Evolutionary conservation across 2,329 filamentous ascomycete genomes (phyloP).

Genomic region (Pestalotiopsis sp.): DNA sequence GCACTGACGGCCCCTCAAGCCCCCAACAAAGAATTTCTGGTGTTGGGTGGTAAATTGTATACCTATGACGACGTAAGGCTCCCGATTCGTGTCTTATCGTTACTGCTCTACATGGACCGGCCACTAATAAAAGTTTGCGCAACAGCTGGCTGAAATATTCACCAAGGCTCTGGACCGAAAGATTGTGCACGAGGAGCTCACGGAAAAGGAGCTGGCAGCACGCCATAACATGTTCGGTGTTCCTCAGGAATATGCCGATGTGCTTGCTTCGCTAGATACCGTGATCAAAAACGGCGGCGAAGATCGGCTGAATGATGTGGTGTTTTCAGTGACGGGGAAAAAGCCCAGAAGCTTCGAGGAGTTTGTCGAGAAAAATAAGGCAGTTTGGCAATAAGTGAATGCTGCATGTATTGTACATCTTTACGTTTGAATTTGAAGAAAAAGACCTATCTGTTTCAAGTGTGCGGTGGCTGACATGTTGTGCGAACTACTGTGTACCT

Average conservation of each 20-base stretch:
- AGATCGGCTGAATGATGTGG: constrained; percentile 36
- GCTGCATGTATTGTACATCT: not conserved
- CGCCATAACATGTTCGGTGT: constrained; percentile 28
- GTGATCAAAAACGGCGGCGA: constrained; percentile 37
- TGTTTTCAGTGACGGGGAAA: constrained; percentile 36
- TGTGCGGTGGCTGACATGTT: not conserved
- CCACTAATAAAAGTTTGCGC: not conserved
- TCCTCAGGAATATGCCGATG: constrained; percentile 32
- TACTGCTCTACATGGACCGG: too few relatives aligned
- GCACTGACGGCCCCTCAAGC: constrained; percentile 37
- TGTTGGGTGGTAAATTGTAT: constrained; percentile 39
- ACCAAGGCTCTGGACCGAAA: constrained; percentile 32
- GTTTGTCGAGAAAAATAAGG: constrained; percentile 25
- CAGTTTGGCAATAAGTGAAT: constrained; percentile 14
- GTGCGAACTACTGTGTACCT: too few relatives aligned
- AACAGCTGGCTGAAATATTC: constrained; percentile 37
- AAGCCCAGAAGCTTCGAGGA: constrained; percentile 33
- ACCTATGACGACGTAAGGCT: constrained; percentile 4
- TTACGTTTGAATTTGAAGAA: not conserved
- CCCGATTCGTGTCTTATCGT: not conserved
- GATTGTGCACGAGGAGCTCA: constrained; percentile 38
- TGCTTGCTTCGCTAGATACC: constrained; percentile 36
- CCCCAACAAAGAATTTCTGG: constrained; percentile 42
- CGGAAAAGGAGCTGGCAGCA: constrained; percentile 28
- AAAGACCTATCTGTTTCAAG: too few relatives aligned